Evolutionary conservation across 768 basidiomycete species (phyloP).

Genomic region (Kwoniella heveanensis): DNA sequence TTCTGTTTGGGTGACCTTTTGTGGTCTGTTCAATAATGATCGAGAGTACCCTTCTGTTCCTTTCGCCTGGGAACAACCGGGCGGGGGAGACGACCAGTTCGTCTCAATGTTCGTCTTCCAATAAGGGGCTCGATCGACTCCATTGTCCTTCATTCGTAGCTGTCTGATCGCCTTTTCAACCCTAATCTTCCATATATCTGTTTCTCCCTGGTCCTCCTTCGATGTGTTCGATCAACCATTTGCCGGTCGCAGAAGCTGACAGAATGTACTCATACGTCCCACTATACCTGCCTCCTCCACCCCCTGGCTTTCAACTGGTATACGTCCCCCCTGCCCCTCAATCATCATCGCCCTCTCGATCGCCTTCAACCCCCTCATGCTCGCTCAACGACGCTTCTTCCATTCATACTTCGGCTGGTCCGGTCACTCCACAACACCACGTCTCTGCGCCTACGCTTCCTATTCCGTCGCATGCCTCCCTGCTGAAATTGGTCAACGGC

Average conservation of each 20-base stretch:
- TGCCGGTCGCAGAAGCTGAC: conserved; percentile 9
- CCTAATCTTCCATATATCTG: too few species aligned
- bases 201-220: neutral
- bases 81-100: neutral
- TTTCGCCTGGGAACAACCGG: neutral
- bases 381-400: neutral
- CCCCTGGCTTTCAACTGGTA: conserved; percentile 36
- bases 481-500: neutral
- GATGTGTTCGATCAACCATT: neutral
- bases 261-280: conserved; percentile 30
- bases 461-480: neutral
- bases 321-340: conserved; percentile 28
- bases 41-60: neutral
- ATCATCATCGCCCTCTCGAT: neutral
- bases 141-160: neutral
- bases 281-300: conserved; percentile 35
- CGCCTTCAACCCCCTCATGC: conserved; percentile 3
- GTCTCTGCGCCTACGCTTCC: neutral
- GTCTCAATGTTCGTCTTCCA: too few species aligned
- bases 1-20: neutral
- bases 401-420: conserved; percentile 5
- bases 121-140: neutral
- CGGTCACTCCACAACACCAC: conserved; percentile 2
- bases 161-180: neutral
- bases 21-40: neutral